A percentile compares a stretch with the other conserved stretches of the same genome.
Evolutionary conservation across 768 basidiomycete species (phyloP).

Genomic region (Russula lepida): DNA sequence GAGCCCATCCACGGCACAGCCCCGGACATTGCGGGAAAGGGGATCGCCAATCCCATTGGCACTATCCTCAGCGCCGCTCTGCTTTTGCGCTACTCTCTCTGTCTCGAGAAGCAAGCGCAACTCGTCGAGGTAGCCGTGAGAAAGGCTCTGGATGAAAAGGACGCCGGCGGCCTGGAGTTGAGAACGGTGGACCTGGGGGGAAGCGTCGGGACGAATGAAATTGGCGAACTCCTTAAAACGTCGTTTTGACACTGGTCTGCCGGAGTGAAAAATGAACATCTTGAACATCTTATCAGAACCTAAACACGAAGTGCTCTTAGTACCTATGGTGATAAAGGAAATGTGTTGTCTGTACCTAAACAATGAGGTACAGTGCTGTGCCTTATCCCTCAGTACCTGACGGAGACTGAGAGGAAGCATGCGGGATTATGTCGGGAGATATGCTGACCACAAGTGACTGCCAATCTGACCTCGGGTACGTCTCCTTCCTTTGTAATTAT

Average conservation of each 20-base stretch:
- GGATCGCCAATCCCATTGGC: slow-evolving; percentile 91
- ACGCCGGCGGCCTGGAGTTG: slow-evolving; percentile 63
- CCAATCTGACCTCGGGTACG: slow-evolving; percentile 60
- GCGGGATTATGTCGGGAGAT: no score
- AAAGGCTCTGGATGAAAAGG: slow-evolving; percentile 70
- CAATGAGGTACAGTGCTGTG: no score
- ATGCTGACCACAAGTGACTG: slow-evolving; percentile 63
- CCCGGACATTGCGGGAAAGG: slow-evolving; percentile 90
- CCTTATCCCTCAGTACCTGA: no score
- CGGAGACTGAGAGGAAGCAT: no score
- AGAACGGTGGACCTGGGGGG: slow-evolving; percentile 89
- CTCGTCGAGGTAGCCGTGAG: slow-evolving; percentile 87
- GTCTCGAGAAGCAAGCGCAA: slow-evolving; percentile 73
- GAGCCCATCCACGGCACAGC: slow-evolving; percentile 97
- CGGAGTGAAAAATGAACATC: not conserved
- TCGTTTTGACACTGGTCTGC: slow-evolving; percentile 33
- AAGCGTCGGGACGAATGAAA: slow-evolving; percentile 57
- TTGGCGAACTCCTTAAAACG: slow-evolving; percentile 68
- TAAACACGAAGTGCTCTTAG: no score
- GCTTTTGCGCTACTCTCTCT: slow-evolving; percentile 91
- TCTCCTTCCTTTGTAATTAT: not conserved
- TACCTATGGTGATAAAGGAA: no score
- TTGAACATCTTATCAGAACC: no score
- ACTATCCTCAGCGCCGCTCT: slow-evolving; percentile 94
- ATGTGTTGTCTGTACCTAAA: no score